Percentiles rank a stretch among this genome's conserved stretches.
Conservation (phyloP, 495 filamentous ascomycete genomes). For the Penicillium verhagenii region DNA sequence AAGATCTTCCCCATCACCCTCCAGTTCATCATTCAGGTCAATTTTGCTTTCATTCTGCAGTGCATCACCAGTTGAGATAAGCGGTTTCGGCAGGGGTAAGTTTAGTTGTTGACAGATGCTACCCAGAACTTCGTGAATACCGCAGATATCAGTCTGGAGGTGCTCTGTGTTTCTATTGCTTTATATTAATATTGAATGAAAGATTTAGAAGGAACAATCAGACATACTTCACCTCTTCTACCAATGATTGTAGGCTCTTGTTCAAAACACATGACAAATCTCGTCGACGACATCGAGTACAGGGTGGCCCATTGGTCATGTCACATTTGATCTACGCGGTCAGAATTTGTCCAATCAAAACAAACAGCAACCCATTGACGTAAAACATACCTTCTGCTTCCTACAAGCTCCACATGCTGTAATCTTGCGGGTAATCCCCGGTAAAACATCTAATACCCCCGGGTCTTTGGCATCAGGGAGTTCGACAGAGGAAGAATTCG, state of each 20-base stretch:
- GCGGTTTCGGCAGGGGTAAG: slow-evolving; percentile 14
- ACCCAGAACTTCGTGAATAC: slow-evolving; percentile 10
- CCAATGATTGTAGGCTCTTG: slow-evolving; percentile 44
- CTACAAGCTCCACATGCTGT: slow-evolving; percentile 46
- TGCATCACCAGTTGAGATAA: slow-evolving; percentile 12
- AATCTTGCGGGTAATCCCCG: slow-evolving; percentile 44
- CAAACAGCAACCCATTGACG: background rate
- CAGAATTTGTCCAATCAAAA: slow-evolving; percentile 10
- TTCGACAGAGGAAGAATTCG: slow-evolving; percentile 1
- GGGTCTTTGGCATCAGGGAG: slow-evolving; percentile 9
- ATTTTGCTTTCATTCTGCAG: slow-evolving; percentile 1
- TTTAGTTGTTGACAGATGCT: slow-evolving; percentile 17
- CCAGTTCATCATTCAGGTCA: slow-evolving; percentile 15
- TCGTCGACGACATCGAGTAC: slow-evolving; percentile 38
- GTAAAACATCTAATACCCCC: slow-evolving; percentile 22
- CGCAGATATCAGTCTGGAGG: slow-evolving; percentile 16
- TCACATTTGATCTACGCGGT: slow-evolving; percentile 44
- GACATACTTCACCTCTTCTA: slow-evolving; percentile 34
- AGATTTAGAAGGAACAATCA: background rate
- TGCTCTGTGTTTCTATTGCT: slow-evolving; percentile 19
- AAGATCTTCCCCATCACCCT: slow-evolving; percentile 18
- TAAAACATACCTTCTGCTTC: slow-evolving; percentile 45
- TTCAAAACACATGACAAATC: slow-evolving; percentile 43
- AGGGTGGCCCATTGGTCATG: slow-evolving; percentile 40
- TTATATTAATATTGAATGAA: background rate